Conservation (phyloP, 352 stramenopile species). For the Lagenidium sp. region DNA sequence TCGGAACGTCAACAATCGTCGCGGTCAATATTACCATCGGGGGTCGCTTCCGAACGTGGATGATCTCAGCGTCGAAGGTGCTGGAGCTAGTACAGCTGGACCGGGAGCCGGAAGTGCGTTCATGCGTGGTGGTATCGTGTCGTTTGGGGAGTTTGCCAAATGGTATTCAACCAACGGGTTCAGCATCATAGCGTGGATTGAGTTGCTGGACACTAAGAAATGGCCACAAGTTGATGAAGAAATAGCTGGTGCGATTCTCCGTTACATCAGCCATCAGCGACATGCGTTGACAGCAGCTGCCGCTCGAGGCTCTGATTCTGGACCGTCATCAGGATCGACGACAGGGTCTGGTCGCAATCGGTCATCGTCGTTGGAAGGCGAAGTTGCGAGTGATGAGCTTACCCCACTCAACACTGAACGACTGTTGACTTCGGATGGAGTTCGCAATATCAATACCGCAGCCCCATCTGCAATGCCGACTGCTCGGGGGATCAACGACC, state of each 20-base stretch:
- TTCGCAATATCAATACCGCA: conserved; percentile 11
- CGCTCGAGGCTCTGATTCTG: conserved; percentile 13
- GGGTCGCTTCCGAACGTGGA: conserved; percentile 57
- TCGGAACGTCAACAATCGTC: conserved; percentile 15
- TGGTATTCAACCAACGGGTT: conserved; percentile 83
- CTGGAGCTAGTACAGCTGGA: conserved; percentile 37
- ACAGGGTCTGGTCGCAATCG: conserved; percentile 27
- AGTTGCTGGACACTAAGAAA: conserved; percentile 77
- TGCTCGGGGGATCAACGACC: conserved; percentile 40
- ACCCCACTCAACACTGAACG: conserved; percentile 28
- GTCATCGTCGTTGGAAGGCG: conserved; percentile 29
- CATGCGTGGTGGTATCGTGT: conserved; percentile 61
- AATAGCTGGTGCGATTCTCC: conserved; percentile 63
- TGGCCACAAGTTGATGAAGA: conserved; percentile 58
- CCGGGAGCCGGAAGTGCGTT: conserved; percentile 61
- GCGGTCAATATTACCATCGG: conserved; percentile 54
- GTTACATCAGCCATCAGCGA: conserved; percentile 67
- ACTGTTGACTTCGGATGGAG: conserved; percentile 25
- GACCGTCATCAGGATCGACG: conserved; percentile 42
- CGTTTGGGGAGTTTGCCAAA: conserved; percentile 76
- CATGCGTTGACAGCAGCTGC: conserved; percentile 28
- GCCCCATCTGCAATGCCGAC: conserved; percentile 41
- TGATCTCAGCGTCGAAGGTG: conserved; percentile 41
- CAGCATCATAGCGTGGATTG: conserved; percentile 81
- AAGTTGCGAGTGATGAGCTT: conserved; percentile 25